Percentiles rank a stretch among this genome's conserved stretches.
Evolutionary conservation across 2,329 filamentous ascomycete genomes (phyloP).

Genomic region (Cladosporium velox): DNA sequence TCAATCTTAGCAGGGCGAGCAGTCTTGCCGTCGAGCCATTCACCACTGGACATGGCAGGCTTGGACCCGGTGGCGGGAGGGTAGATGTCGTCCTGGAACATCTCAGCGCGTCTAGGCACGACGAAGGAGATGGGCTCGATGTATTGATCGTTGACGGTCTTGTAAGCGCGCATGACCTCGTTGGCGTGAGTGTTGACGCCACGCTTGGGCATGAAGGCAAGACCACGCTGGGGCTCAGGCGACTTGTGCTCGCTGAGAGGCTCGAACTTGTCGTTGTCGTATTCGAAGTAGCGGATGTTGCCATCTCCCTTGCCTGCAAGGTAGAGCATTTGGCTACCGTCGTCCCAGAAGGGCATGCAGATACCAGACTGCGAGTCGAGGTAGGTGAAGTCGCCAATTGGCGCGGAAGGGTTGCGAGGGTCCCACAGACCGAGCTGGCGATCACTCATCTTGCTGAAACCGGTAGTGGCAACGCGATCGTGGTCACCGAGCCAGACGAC

Average conservation of each 20-base stretch:
- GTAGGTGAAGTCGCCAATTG: conserved; percentile 78
- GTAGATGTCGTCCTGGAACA: conserved; percentile 96
- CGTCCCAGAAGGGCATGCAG: conserved; percentile 99
- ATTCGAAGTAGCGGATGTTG: conserved; percentile 98
- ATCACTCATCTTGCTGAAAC: conserved; percentile 98
- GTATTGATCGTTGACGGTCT: conserved; percentile 92
- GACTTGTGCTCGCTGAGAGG: conserved; percentile 97
- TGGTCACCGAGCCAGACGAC: conserved; percentile 97
- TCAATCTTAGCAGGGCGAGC: conserved; percentile 88
- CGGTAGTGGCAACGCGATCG: conserved; percentile 92
- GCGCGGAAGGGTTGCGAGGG: conserved; percentile 73
- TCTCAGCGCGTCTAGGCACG: conserved; percentile 87
- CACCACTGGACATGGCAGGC: conserved; percentile 73
- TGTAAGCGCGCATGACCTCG: conserved; percentile 92
- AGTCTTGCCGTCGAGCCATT: conserved; percentile 82
- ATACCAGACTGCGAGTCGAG: conserved; percentile 96
- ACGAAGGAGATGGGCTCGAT: conserved; percentile 98
- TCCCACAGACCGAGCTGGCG: conserved; percentile 96
- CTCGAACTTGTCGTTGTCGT: conserved; percentile 98
- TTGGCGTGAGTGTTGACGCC: conserved; percentile 96
- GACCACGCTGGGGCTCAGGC: conserved; percentile 87
- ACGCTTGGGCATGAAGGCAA: conserved; percentile 92
- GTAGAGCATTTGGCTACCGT: conserved; percentile 92
- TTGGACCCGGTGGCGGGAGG: conserved; percentile 80
- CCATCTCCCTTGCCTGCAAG: conserved; percentile 97